phyloP scores from a whole-genome alignment of 164 flowering plant genomes.

The Macadamia tetraphylla region DNA sequence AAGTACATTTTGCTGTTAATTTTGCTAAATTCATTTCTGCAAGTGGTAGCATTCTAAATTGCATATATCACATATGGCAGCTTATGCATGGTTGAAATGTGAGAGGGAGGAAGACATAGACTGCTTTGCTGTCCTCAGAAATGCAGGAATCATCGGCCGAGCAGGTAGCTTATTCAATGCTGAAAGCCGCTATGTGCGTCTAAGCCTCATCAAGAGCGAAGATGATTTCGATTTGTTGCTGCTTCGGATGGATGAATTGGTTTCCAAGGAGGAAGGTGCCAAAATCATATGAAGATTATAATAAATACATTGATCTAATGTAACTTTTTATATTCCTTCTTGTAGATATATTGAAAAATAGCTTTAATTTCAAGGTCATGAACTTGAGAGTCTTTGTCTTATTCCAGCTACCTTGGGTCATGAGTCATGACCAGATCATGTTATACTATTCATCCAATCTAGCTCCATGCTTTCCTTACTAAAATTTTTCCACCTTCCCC shows the following conservation, averaged over 20 bases:
- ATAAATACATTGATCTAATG: neutral
- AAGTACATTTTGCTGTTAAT: too few relatives aligned
- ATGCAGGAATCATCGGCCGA: slow-evolving; percentile 47
- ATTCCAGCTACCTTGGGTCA: too few relatives aligned
- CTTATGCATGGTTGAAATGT: slow-evolving; percentile 78
- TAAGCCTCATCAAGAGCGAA: slow-evolving; percentile 42
- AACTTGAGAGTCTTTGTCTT: too few relatives aligned
- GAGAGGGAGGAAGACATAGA: slow-evolving; percentile 55
- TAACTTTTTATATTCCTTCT: too few relatives aligned
- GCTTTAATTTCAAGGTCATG: too few relatives aligned
- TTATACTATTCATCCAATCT: too few relatives aligned
- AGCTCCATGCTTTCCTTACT: too few relatives aligned
- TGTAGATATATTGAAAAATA: too few relatives aligned
- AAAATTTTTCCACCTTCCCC: too few relatives aligned
- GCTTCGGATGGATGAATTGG: slow-evolving; percentile 18
- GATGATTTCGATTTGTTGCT: slow-evolving; percentile 43
- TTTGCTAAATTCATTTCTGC: too few relatives aligned
- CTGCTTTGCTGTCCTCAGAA: slow-evolving; percentile 38
- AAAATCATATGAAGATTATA: slow-evolving; percentile 13
- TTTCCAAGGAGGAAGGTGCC: slow-evolving; percentile 22
- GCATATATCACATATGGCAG: slow-evolving; percentile 20
- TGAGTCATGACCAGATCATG: too few relatives aligned
- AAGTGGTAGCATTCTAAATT: too few relatives aligned
- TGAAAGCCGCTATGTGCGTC: slow-evolving; percentile 40
- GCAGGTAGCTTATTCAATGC: slow-evolving; percentile 30